Evolutionary conservation across 306 rosid species (phyloP).

Genomic region (Lagenaria siceraria): DNA sequence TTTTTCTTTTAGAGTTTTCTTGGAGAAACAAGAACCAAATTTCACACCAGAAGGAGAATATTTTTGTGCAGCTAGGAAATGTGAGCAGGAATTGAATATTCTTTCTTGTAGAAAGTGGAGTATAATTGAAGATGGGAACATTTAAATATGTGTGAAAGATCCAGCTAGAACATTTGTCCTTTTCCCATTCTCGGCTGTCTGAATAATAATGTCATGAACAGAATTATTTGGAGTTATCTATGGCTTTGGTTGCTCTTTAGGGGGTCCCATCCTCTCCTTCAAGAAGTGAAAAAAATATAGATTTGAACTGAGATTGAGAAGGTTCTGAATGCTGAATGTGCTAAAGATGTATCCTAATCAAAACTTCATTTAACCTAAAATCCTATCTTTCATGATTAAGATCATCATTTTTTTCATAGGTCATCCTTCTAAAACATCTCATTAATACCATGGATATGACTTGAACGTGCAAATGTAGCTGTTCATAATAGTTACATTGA

Average conservation of each 20-base stretch:
- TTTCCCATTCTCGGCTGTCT: background rate
- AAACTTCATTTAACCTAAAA: background rate
- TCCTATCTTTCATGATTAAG: background rate
- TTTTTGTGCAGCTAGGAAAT: background rate
- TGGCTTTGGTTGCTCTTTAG: background rate
- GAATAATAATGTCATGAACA: background rate
- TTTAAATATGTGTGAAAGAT: background rate
- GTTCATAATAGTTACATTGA: background rate
- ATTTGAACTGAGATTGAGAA: background rate
- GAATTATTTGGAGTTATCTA: background rate
- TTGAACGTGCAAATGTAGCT: background rate
- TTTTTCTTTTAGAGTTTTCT: background rate
- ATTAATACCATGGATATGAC: background rate
- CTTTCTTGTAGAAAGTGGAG: background rate
- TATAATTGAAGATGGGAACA: background rate
- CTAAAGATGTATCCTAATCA: background rate
- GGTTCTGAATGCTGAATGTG: background rate
- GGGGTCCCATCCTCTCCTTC: background rate
- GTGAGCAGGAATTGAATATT: background rate
- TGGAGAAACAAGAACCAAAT: background rate
- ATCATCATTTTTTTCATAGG: background rate
- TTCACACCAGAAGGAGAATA: background rate
- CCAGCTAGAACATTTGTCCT: conserved; percentile 1
- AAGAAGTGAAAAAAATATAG: background rate
- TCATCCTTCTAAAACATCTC: background rate